phyloP scores from a whole-genome alignment of 2,329 filamentous ascomycete species.

The Pseudogymnoascus sp. region DNA sequence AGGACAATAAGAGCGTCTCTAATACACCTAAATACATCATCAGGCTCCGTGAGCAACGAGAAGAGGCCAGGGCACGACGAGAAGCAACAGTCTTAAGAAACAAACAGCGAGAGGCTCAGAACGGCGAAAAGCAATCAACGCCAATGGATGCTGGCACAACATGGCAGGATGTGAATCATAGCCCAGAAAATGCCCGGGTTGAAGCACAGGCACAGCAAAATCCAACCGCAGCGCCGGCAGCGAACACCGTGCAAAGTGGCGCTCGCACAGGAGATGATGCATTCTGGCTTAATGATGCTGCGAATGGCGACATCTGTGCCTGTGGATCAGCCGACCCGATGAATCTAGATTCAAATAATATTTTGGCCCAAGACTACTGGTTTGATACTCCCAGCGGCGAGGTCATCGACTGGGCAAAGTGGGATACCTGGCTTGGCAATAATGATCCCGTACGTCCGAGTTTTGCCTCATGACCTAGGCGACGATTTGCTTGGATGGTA shows the following conservation, averaged over 20 bases:
- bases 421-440: slow-evolving; percentile 25
- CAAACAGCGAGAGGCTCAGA: background rate
- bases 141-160: background rate
- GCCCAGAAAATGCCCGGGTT: background rate
- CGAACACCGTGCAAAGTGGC: slow-evolving; percentile 9
- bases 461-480: background rate
- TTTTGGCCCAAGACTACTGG: slow-evolving; percentile 21
- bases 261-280: slow-evolving; percentile 15
- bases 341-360: slow-evolving; percentile 21
- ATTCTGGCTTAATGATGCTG: slow-evolving; percentile 19
- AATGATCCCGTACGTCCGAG: slow-evolving; percentile 9
- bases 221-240: background rate
- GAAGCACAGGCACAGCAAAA: slow-evolving; percentile 12
- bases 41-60: slow-evolving; percentile 22
- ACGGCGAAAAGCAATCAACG: background rate
- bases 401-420: slow-evolving; percentile 24
- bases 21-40: slow-evolving; percentile 20
- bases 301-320: slow-evolving; percentile 10
- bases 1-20: slow-evolving; percentile 9
- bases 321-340: slow-evolving; percentile 16
- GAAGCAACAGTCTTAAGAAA: slow-evolving; percentile 9
- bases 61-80: slow-evolving; percentile 16
- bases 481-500: background rate
- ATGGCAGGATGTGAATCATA: background rate
- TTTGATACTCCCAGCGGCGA: slow-evolving; percentile 16